Evolutionary conservation across 2,329 filamentous ascomycete species (phyloP).

Genomic region (Penicillium janthinellum): DNA sequence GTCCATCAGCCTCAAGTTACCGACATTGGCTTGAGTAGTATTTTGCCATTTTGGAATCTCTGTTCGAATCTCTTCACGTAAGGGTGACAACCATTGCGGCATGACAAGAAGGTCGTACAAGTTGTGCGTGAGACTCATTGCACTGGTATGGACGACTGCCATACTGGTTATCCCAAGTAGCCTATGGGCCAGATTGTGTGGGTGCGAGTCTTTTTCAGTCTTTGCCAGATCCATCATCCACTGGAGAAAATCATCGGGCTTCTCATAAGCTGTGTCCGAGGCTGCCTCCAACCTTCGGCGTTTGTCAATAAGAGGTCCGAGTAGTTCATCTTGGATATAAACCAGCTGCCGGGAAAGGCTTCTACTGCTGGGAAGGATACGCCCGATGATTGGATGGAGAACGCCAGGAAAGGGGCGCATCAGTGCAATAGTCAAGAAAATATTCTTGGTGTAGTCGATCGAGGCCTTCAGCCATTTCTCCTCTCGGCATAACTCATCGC

Average conservation of each 20-base stretch:
- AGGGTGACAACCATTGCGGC: neutral
- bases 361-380: neutral
- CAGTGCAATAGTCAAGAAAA: neutral
- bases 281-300: neutral
- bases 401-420: neutral
- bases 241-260: neutral
- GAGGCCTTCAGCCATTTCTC: neutral
- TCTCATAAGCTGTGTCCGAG: neutral
- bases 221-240: neutral
- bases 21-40: neutral
- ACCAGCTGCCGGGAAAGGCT: neutral
- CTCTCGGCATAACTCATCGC: neutral
- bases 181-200: neutral
- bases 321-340: neutral
- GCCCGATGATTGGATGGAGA: neutral
- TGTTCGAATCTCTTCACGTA: neutral
- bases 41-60: neutral
- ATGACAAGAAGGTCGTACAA: neutral
- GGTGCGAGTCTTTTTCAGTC: neutral
- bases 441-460: neutral
- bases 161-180: neutral
- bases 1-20: neutral
- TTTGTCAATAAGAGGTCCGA: neutral
- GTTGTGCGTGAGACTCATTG: neutral
- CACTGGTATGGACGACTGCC: neutral